Base-by-base conservation (phyloP, 495 filamentous ascomycete species). In the Tuber umbilicatum region DNA sequence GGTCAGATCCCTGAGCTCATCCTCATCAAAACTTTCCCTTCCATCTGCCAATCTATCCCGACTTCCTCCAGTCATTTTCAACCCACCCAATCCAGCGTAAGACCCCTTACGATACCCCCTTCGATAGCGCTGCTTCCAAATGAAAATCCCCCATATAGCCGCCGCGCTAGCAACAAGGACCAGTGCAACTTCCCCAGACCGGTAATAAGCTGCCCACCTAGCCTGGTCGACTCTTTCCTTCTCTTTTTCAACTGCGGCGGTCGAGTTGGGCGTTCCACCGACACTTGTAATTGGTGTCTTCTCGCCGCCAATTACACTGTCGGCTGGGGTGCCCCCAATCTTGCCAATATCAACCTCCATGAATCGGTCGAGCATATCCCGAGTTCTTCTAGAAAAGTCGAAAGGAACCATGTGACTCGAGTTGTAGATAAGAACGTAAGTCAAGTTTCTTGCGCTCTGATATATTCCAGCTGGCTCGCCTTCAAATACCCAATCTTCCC, bases 321-420 rank as follows among this genome's bases (percentile, higher is more conserved):
- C 93, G 0, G 93, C 87, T 0, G 95, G 95, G 60, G 83, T 82
- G 55, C 94, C 94, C 74, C 95, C 95, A 73, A 98, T 97, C 82
- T 89, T 91, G 76, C 88, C 91, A 76, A 98, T 97, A 82, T 99
- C 93, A 37, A 99, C 94, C 43, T 89, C 89, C 86, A 97, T 93
- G 84, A 98, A 97, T 27, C 95, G 91, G 83, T 98, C 95, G 16
- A 97, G 89, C 96, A 99, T 99, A 82, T 98, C 95, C 69, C 95
- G 89, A 14, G 90, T 92, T 70, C 94, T 89, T 38, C 93, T 89
- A 19, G 96, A 90, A 78, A 90, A 91, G 83, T 99, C 94, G 82
- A 93, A 98, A 9, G 95, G 95, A 4, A 97, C 95, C 95, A 99
- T 99, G 83, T 99, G 95, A 71, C 90, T 93, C 42, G 92, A 89